Evolutionary conservation across 331 rosid genomes (phyloP), one percentile per base, ranked within the genome.

Genomic region (Phaseolus coccineus): DNA sequence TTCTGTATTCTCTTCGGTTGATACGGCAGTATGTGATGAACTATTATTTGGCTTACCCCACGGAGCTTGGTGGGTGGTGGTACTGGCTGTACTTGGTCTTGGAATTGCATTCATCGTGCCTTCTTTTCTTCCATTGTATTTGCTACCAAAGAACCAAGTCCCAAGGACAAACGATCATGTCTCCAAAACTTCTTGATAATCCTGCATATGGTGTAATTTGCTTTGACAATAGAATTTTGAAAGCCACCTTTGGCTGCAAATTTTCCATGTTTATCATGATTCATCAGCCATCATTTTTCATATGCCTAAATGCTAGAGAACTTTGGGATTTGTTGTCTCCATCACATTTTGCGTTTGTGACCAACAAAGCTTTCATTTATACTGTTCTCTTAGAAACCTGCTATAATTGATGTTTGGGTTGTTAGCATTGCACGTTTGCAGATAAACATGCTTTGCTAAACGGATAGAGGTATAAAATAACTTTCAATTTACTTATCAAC

Each of bases 31-130:
- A 30, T 94, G 93, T 64, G 95, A 92, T 78, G 97, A 89, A 82
- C 91, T 94, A 42, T 61, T 90, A 53, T 50, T 92, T 70, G 97
- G 97, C 74, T 83, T 94, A 81, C 97, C 97, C 50, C 79, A 87
- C 80, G 81, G 86, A 84, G 95, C 88, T 79, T 94, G 98, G 97
- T 87, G 96, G 89, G 90, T 90, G 19, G 92, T 74, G 66, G 75
- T 78, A 31, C 81, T 92, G 85, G 98, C 83, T 31, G 31, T 92
- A 11, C 68, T 92, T 40, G 86, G 97, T 81, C 82, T 94, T 19
- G 88, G 85, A 79, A 52, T 87, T 83, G 92, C 95, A 48, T 82
- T 92, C 81, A 24, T 83, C 31, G 19, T 91, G 55, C 92, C 92
- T 4, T 88, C 85, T 22, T 83, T 82, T 66, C 89, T 89, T 69